Conservation (phyloP, 1,284 basidiomycete species). For the Fomitiporia mediterranea region DNA sequence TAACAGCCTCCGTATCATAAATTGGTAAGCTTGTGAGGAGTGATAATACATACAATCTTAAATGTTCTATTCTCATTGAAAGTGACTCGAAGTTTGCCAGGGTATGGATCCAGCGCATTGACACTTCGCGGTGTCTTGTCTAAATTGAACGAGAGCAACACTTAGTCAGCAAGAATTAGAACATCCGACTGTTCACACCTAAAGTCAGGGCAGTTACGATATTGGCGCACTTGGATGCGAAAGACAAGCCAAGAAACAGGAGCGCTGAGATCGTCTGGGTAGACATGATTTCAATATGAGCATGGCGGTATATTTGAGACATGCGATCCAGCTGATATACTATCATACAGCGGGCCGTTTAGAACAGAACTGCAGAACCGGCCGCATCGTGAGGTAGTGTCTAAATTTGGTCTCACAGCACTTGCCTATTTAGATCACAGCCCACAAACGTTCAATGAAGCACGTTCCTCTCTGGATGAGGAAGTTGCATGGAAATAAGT, state of each 20-base stretch:
- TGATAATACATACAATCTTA: slow-evolving; percentile 36
- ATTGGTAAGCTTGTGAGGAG: neutral
- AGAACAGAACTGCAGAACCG: too few species aligned
- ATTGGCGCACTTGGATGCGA: neutral
- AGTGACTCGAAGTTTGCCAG: slow-evolving; percentile 19
- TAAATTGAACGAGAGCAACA: neutral
- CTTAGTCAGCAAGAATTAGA: neutral
- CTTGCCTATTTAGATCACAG: neutral
- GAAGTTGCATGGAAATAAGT: too few species aligned
- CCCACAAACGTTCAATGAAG: too few species aligned
- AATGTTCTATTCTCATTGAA: slow-evolving; percentile 45
- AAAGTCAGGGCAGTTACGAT: neutral
- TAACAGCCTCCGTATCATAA: neutral
- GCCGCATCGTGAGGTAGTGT: too few species aligned
- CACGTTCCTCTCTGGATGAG: neutral
- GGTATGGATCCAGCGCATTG: slow-evolving; percentile 19
- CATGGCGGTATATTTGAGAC: neutral
- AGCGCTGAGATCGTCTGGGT: neutral
- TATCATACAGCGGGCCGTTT: too few species aligned
- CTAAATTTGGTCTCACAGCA: neutral
- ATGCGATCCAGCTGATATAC: too few species aligned
- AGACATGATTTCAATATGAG: neutral
- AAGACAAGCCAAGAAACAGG: neutral
- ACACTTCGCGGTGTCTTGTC: neutral
- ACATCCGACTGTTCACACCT: neutral